A percentile compares a stretch with the other conserved stretches of the same genome.
phyloP scores from a whole-genome alignment of 139 green algal species.

The Tetraselmis chui region DNA sequence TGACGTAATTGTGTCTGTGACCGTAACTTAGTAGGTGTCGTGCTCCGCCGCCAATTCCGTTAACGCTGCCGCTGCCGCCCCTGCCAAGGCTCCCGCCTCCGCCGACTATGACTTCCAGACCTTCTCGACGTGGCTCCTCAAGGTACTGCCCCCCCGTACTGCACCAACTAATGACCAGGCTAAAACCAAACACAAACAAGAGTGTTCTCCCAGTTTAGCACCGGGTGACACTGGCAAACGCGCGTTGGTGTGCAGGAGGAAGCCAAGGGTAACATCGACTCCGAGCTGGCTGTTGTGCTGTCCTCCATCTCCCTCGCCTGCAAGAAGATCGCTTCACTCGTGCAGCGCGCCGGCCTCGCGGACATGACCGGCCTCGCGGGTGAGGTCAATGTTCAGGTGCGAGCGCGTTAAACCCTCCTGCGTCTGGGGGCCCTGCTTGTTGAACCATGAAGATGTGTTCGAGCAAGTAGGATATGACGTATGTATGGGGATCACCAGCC shows the following conservation, averaged over 20 bases:
- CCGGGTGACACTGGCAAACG: slow-evolving; percentile 27
- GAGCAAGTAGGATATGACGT: not conserved
- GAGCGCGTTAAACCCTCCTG: not conserved
- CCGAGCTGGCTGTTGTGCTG: slow-evolving; percentile 88
- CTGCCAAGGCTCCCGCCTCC: not conserved
- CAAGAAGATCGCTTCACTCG: slow-evolving; percentile 96
- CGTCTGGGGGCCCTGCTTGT: not conserved
- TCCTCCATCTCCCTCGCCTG: slow-evolving; percentile 88
- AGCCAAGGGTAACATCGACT: slow-evolving; percentile 73
- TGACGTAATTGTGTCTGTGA: too few species aligned
- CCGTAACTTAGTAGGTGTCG: not conserved
- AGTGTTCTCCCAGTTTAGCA: too few species aligned
- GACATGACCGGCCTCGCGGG: slow-evolving; percentile 84
- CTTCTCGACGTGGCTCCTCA: slow-evolving; percentile 81
- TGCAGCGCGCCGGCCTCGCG: slow-evolving; percentile 85
- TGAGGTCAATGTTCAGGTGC: slow-evolving; percentile 50
- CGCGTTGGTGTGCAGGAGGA: slow-evolving; percentile 50
- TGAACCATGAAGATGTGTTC: not conserved
- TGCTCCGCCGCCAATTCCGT: not conserved
- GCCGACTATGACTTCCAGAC: slow-evolving; percentile 61
- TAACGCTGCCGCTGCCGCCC: not conserved
- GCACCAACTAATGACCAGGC: too few species aligned
- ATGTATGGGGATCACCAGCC: too few species aligned
- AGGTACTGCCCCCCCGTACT: too few species aligned
- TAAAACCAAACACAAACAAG: too few species aligned